Conservation (phyloP, 352 stramenopile genomes). For the Pelagophyceae sp. region DNA sequence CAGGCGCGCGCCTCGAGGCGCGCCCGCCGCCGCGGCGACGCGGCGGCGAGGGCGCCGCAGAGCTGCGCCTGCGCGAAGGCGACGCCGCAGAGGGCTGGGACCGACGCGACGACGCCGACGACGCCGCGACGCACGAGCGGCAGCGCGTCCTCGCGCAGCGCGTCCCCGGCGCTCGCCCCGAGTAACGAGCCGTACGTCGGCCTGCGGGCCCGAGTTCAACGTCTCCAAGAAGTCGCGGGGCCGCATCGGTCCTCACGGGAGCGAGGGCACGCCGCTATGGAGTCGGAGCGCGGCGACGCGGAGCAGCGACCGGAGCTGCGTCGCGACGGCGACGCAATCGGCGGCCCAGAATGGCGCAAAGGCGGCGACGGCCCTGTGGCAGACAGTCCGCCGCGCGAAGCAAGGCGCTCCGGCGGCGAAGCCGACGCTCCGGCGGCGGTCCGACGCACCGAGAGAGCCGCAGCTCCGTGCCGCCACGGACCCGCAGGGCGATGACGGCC, state of each 20-base stretch:
- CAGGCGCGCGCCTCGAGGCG: neutral
- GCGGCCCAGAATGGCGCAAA: neutral
- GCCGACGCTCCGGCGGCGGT: too few relatives aligned
- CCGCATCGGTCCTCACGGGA: neutral
- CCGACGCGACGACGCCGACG: neutral
- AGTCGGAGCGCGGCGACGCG: neutral
- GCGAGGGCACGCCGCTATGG: neutral
- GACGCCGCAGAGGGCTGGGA: neutral
- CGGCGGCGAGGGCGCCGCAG: too few relatives aligned
- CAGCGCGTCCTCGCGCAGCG: conserved; percentile 15
- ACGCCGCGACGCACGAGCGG: conserved; percentile 8
- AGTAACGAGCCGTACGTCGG: too few relatives aligned
- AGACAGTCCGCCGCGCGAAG: too few relatives aligned
- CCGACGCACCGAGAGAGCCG: too few relatives aligned
- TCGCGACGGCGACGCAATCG: neutral
- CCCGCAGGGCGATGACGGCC: neutral
- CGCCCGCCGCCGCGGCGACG: neutral
- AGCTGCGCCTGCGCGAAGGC: neutral
- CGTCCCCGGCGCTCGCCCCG: too few relatives aligned
- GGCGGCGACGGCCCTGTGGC: too few relatives aligned
- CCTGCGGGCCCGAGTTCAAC: too few relatives aligned
- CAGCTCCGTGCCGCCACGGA: neutral
- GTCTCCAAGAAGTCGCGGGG: neutral
- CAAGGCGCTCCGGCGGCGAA: too few relatives aligned
- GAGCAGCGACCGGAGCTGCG: neutral